These are phyloP conservation scores for Daedaleopsis nitida DNA, from an alignment of 768 basidiomycete species.

Conservation along the genomic window DNA sequence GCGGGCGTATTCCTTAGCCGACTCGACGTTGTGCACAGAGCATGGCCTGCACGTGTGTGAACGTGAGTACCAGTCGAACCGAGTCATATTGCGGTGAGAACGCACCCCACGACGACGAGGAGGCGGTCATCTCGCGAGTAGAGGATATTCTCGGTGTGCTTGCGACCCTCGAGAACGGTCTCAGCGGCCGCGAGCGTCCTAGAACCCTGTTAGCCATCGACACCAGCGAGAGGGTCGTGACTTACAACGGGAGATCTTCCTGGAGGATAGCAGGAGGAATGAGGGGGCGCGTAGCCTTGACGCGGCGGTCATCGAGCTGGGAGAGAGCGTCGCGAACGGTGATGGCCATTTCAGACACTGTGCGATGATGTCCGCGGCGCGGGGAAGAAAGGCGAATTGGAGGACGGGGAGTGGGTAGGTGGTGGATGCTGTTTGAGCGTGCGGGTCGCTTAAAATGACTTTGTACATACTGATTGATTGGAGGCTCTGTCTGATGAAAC, in stretches of 20 bases:
- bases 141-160: conserved; percentile 76
- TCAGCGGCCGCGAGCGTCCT: conserved; percentile 82
- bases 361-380: neutral
- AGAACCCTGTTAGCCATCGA: neutral
- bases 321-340: conserved; percentile 78
- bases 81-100: conserved; percentile 5
- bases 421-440: neutral
- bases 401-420: conserved; percentile 8
- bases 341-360: conserved; percentile 63
- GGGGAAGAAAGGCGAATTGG: neutral
- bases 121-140: conserved; percentile 90
- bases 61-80: neutral
- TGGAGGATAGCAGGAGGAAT: conserved; percentile 95
- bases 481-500: conserved; percentile 4
- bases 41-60: conserved; percentile 63
- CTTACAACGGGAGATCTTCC: conserved; percentile 88
- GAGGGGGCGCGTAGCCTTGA: conserved; percentile 83
- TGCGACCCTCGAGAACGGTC: conserved; percentile 86
- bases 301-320: conserved; percentile 84
- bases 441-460: neutral
- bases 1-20: conserved; percentile 86
- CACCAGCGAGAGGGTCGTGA: conserved; percentile 4
- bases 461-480: conserved; percentile 15
- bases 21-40: conserved; percentile 88
- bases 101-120: conserved; percentile 87